These are phyloP conservation scores for Dactylellina leptospora DNA, from an alignment of 2,329 filamentous ascomycete genomes.

Conservation along the genomic window DNA sequence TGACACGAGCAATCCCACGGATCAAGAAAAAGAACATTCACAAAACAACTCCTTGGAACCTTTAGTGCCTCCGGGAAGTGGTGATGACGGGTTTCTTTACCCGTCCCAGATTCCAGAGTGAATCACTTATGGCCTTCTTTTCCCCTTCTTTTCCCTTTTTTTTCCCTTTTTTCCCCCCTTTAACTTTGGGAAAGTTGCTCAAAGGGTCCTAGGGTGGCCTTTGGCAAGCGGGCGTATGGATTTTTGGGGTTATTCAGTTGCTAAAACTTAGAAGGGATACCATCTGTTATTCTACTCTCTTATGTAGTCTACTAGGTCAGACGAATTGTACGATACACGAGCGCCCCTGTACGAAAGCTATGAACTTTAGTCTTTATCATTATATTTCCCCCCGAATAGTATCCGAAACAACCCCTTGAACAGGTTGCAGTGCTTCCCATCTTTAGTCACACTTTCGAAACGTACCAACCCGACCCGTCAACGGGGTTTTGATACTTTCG, in stretches of 20 bases:
- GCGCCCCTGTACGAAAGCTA: too few species aligned
- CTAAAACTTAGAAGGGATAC: too few species aligned
- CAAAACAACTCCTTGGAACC: background rate
- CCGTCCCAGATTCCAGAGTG: slow-evolving; percentile 47
- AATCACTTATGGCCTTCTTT: background rate
- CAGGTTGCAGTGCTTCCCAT: too few species aligned
- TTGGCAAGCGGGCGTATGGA: too few species aligned
- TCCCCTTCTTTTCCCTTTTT: background rate
- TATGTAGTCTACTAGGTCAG: too few species aligned
- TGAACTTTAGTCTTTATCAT: too few species aligned
- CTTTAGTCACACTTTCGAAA: slow-evolving; percentile 15
- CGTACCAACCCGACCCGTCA: slow-evolving; percentile 33
- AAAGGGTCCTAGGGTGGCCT: too few species aligned
- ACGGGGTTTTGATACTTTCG: slow-evolving; percentile 78
- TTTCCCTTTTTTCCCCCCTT: background rate
- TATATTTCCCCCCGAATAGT: too few species aligned
- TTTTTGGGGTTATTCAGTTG: too few species aligned
- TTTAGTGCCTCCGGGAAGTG: slow-evolving; percentile 24
- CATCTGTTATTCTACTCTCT: too few species aligned
- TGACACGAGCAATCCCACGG: background rate
- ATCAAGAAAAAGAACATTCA: background rate
- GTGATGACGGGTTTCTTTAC: slow-evolving; percentile 27
- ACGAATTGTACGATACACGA: too few species aligned
- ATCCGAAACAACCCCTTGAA: too few species aligned
- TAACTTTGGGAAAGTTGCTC: slow-evolving; percentile 10